A percentile compares a stretch with the other conserved stretches of the same genome.
phyloP scores from a whole-genome alignment of 2,329 filamentous ascomycete genomes.

The Chrysoporthe deuterocubensis region DNA sequence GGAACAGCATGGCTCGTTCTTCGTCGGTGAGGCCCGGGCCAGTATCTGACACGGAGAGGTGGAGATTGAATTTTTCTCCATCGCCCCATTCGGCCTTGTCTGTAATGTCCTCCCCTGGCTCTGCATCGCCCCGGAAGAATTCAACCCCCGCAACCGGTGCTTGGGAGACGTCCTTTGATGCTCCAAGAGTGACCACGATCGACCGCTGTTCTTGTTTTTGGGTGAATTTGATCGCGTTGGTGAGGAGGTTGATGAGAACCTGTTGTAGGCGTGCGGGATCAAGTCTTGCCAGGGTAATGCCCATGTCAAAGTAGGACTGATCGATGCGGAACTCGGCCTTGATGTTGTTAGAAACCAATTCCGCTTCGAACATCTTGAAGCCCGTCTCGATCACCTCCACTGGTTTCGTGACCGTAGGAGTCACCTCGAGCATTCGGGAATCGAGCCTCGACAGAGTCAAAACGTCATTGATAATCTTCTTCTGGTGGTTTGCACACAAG shows the following conservation, averaged over 20 bases:
- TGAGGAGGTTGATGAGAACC: conserved; percentile 76
- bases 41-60: conserved; percentile 74
- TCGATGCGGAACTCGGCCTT: conserved; percentile 71
- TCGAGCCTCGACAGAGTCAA: conserved; percentile 77
- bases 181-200: conserved; percentile 69
- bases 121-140: conserved; percentile 53
- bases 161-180: conserved; percentile 57
- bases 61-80: conserved; percentile 72
- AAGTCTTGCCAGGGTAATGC: conserved; percentile 72
- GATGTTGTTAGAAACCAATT: conserved; percentile 73
- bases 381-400: conserved; percentile 68
- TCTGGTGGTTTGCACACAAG: conserved; percentile 79
- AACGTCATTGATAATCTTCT: conserved; percentile 77
- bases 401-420: conserved; percentile 71
- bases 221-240: conserved; percentile 68
- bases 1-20: conserved; percentile 76
- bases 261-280: conserved; percentile 77
- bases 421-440: conserved; percentile 73
- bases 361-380: conserved; percentile 79
- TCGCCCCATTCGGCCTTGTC: conserved; percentile 69
- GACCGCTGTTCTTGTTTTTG: conserved; percentile 60
- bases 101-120: conserved; percentile 49
- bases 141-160: conserved; percentile 45
- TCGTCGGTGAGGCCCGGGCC: conserved; percentile 71
- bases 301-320: conserved; percentile 66